phyloP scores from a whole-genome alignment of 257 asterid genomes.

The Penstemon davidsonii region DNA sequence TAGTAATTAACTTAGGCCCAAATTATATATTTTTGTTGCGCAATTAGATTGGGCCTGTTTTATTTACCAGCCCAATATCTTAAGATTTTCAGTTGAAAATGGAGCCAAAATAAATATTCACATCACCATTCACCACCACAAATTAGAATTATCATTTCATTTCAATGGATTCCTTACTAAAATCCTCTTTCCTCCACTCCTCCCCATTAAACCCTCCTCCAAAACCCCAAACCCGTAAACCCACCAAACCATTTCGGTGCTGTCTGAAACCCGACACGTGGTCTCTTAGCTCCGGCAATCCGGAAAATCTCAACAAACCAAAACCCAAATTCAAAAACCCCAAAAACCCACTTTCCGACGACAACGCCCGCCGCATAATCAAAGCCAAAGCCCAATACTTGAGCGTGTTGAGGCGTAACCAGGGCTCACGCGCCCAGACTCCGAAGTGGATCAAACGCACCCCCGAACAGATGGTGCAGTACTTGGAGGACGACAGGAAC shows the following conservation, averaged over 20 bases:
- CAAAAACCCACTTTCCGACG: slow-evolving; percentile 81
- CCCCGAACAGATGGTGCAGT: slow-evolving; percentile 90
- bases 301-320: slow-evolving; percentile 47
- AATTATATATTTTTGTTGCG: too few species aligned
- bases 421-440: slow-evolving; percentile 83
- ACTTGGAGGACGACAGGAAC: slow-evolving; percentile 82
- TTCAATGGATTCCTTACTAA: slow-evolving; percentile 66
- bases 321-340: slow-evolving; percentile 74
- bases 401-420: slow-evolving; percentile 78
- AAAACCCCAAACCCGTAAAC: slow-evolving; percentile 26
- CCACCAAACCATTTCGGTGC: slow-evolving; percentile 37
- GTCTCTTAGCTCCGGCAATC: slow-evolving; percentile 79
- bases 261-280: slow-evolving; percentile 84
- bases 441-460: slow-evolving; percentile 89
- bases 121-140: too few species aligned
- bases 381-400: slow-evolving; percentile 80
- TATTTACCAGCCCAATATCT: too few species aligned
- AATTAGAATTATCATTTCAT: neutral
- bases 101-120: too few species aligned
- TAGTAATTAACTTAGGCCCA: too few species aligned
- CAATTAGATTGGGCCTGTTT: too few species aligned
- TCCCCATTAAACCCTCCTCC: slow-evolving; percentile 38
- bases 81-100: too few species aligned
- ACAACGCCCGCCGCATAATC: slow-evolving; percentile 92
- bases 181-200: slow-evolving; percentile 55